Conservation (phyloP, 169 alveolate genomes). For the Cyclospora cayetanensis region DNA sequence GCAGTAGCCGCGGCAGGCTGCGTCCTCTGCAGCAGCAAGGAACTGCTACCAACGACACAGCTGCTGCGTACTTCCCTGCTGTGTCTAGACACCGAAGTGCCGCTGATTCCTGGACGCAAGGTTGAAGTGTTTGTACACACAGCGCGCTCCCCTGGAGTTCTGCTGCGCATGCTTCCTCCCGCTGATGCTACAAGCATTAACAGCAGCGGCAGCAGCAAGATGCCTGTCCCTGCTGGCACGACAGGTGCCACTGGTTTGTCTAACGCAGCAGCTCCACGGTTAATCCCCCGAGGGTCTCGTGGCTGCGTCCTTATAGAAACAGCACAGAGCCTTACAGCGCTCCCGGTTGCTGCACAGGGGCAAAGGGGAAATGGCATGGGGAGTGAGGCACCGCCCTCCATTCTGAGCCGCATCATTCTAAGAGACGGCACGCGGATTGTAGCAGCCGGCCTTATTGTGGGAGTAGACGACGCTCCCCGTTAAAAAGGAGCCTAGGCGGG, state of each 20-base stretch:
- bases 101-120: constrained; percentile 71
- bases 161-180: not conserved
- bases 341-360: not conserved
- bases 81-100: constrained; percentile 69
- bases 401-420: constrained; percentile 67
- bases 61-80: constrained; percentile 54
- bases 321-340: not conserved
- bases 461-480: not conserved
- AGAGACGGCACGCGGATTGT: constrained; percentile 69
- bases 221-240: too few relatives aligned
- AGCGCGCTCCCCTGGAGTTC: not conserved
- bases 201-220: not conserved
- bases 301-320: constrained; percentile 24
- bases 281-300: not conserved
- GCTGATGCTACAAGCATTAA: not conserved
- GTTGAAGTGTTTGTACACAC: constrained; percentile 27
- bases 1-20: not conserved
- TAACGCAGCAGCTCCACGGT: not conserved
- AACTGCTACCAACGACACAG: not conserved
- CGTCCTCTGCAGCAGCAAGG: not conserved
- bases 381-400: not conserved
- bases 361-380: not conserved
- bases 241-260: not conserved
- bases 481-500: too few relatives aligned
- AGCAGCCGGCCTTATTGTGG: constrained; percentile 53